These are phyloP conservation scores for Tinospora cordifolia DNA, from an alignment of 164 flowering plant species.

Conservation along the genomic window DNA sequence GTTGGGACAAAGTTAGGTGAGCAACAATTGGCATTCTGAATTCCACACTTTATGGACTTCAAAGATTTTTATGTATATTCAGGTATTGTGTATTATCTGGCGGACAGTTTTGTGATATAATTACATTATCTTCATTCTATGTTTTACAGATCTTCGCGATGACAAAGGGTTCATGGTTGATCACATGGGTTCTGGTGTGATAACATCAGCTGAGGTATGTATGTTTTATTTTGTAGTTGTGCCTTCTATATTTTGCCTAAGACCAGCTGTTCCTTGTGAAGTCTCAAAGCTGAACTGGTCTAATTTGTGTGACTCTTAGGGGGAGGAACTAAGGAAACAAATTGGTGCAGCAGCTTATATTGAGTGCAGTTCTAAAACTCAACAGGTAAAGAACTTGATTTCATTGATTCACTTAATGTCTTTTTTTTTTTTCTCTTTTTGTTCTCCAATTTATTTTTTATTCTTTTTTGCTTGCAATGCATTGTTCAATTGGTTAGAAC, in stretches of 20 bases:
- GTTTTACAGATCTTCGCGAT: constrained; percentile 74
- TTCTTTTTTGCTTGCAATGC: not conserved
- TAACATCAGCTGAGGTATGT: constrained; percentile 74
- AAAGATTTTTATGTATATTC: not conserved
- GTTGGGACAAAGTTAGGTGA: constrained; percentile 95
- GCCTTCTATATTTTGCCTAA: not conserved
- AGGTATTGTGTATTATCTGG: not conserved
- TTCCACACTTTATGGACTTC: not conserved
- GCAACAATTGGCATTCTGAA: constrained; percentile 1
- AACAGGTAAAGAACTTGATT: constrained; percentile 50
- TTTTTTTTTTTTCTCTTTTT: too few relatives aligned
- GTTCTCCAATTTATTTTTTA: not conserved
- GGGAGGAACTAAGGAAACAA: constrained; percentile 92
- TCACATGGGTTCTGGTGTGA: constrained; percentile 54
- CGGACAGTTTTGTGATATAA: not conserved
- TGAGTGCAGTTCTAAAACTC: constrained; percentile 98
- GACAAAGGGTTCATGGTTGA: constrained; percentile 65
- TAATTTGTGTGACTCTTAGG: constrained; percentile 32
- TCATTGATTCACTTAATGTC: not conserved
- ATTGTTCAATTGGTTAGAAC: constrained; percentile 38
- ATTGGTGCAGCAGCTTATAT: constrained; percentile 97
- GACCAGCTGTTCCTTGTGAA: not conserved
- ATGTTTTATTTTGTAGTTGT: not conserved
- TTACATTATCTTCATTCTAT: not conserved
- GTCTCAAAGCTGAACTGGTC: constrained; percentile 1